Evolutionary conservation across 2,329 filamentous ascomycete genomes (phyloP), one percentile per base, ranked within the genome.

Genomic region (Byssochlamys sp.): DNA sequence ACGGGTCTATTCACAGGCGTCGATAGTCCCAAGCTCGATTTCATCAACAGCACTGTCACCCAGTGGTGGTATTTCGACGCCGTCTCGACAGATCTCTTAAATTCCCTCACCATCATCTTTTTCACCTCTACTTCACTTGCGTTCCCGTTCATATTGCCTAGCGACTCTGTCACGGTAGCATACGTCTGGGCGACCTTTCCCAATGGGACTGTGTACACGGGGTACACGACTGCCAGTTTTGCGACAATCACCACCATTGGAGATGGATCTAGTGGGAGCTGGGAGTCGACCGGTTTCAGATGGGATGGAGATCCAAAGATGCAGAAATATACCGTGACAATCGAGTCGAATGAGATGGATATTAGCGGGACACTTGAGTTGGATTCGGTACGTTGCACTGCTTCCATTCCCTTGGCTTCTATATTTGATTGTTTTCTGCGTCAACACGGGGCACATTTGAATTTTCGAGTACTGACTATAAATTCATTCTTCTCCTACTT

Each of bases 11-110:
- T 5, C 4, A 60, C 62, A 5, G 60, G 55, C 9, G 59, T 71
- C 4, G 67, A 70, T 53, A 52, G 61, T 26, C 69, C 71, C 0
- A 66, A 69, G 52, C 28, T 71, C 6, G 53, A 58, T 33, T 51
- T 45, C 10, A 61, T 71, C 53, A 72, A 71, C 53, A 19, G 55
- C 31, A 63, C 67, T 27, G 66, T 66, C 19, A 73, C 69, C 52
- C 70, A 73, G 61, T 75, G 72, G 72, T 76, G 73, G 74, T 75
- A 73, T 58, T 75, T 75, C 51, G 72, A 76, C 58, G 70, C 63
- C 24, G 65, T 76, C 1, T 53, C 60, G 1, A 60, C 61, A 6
- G 62, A 67, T 52, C 58, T 65, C 1, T 58, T 62, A 6, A 62
- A 65, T 24, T 68, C 66, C 0, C 54, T 74, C 6, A 65, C 67